Evolutionary conservation across 352 stramenopile species (phyloP), one percentile per base, ranked within the genome.

Genomic region (Thraustochytrium aureum): DNA sequence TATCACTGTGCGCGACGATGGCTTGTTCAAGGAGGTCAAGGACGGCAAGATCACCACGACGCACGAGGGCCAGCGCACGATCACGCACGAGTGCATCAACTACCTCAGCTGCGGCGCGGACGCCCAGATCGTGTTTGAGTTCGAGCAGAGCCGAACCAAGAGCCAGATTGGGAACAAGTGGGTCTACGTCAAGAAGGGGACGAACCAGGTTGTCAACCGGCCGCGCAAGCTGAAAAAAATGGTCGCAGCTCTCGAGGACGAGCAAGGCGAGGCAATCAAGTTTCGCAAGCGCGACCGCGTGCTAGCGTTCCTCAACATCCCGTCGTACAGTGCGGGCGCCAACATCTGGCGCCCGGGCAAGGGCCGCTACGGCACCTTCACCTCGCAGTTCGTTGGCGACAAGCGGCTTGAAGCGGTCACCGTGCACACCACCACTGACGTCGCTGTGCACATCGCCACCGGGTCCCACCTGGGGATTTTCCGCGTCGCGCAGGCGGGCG

Each of bases 291-390:
- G 14, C 14, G 61, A 82, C 39, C 73, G 73, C 20, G 45, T 79
- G 10, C 73, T 82, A 26, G 43, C 73, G 7, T 82, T 82, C 50
- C 64, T 82, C 61, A 82, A 82, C 47, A 82, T 82, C 37, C 64
- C 61, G 10, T 81, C 61, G 3, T 82, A 82, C 33, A 82, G 73
- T 38, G 73, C 61, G 12, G 73, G 73, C 20, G 61, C 61, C n/a
- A 79, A 82, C 39, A 2, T 82, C 7, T 82, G 73, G 73, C 41
- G 30, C 37, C 52, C 66, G 26, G 56, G 56, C 56, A 10, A 26
- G 10, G 56, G 10, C 10, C 26, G 35, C 26, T 10, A n/a, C 33
- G 26, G 26, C 10, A 26, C 56, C 47, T 79, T 79, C 17, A 22
- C 38, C 56, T 30, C 69, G 30, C 69, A 79, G 30, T 79, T 37